These are phyloP conservation scores for Aspergillus sclerotialis DNA, from an alignment of 2,329 filamentous ascomycete species.

Conservation along the genomic window DNA sequence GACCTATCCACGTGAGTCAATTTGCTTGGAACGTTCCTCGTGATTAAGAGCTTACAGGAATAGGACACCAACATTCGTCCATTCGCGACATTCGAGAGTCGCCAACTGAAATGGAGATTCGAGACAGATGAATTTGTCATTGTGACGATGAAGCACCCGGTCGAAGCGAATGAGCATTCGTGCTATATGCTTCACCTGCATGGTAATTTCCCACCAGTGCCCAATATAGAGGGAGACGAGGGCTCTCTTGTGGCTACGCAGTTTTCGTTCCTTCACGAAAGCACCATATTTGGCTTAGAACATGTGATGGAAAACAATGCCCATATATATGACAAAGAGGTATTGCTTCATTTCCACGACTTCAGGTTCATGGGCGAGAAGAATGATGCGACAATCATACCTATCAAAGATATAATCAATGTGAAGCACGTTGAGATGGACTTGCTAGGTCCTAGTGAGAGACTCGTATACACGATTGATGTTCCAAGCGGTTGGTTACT, in stretches of 20 bases:
- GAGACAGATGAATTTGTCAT: background rate
- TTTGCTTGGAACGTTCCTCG: too few species aligned
- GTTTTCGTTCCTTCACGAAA: background rate
- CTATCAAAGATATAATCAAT: background rate
- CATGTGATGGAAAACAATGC: background rate
- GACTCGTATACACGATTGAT: background rate
- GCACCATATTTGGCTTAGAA: background rate
- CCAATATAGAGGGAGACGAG: background rate
- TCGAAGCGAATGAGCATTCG: background rate
- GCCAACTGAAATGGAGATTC: background rate
- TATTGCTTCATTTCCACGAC: constrained; percentile 1
- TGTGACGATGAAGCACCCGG: background rate
- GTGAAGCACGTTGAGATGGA: background rate
- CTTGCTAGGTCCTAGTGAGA: too few species aligned
- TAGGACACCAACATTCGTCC: background rate
- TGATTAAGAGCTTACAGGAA: background rate
- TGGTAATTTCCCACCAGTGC: background rate
- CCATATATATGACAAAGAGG: background rate
- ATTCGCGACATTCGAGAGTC: background rate
- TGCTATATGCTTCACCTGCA: background rate
- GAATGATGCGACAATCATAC: background rate
- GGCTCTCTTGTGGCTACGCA: background rate
- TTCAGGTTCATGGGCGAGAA: background rate
- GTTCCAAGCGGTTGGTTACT: background rate
- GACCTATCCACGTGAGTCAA: background rate